A percentile compares a stretch with the other conserved stretches of the same genome.
phyloP scores from a whole-genome alignment of 1,284 basidiomycete species.

The Cystobasidium pallidum region DNA sequence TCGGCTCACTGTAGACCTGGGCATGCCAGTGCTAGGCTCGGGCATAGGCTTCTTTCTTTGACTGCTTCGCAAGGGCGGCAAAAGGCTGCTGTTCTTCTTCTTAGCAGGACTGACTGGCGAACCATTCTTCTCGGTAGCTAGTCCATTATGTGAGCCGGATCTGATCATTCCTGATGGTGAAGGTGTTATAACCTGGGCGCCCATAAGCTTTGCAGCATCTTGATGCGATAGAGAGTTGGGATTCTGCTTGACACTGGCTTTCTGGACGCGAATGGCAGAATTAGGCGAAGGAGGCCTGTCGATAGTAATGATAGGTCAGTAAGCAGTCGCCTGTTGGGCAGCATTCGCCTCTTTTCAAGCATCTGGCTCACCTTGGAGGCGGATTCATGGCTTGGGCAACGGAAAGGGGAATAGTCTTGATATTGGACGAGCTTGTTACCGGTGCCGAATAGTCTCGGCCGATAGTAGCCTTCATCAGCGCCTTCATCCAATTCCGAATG shows the following conservation, averaged over 20 bases:
- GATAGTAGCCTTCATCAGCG: constrained; percentile 98
- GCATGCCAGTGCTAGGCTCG: constrained; percentile 13
- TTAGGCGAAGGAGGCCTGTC: constrained; percentile 82
- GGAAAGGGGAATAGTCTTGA: constrained; percentile 90
- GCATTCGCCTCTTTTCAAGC: not conserved
- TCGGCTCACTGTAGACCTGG: not conserved
- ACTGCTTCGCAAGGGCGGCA: constrained; percentile 28
- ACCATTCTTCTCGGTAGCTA: constrained; percentile 9
- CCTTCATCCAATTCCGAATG: constrained; percentile 98
- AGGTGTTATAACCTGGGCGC: constrained; percentile 32
- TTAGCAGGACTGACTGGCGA: constrained; percentile 19
- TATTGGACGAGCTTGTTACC: constrained; percentile 94
- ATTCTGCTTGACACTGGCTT: constrained; percentile 77
- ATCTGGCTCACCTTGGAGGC: constrained; percentile 72
- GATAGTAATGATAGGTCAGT: no score
- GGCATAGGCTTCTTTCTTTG: constrained; percentile 44
- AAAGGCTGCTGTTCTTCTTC: constrained; percentile 23
- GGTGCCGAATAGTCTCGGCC: constrained; percentile 90
- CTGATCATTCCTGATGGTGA: constrained; percentile 27
- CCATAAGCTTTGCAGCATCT: constrained; percentile 58
- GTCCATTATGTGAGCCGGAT: constrained; percentile 7
- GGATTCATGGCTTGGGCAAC: constrained; percentile 96
- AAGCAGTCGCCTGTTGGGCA: not conserved
- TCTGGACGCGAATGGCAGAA: constrained; percentile 84
- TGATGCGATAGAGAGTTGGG: constrained; percentile 79